These are phyloP conservation scores for Hirsutella thompsonii DNA, from an alignment of 2,329 filamentous ascomycete genomes.

Conservation along the genomic window DNA sequence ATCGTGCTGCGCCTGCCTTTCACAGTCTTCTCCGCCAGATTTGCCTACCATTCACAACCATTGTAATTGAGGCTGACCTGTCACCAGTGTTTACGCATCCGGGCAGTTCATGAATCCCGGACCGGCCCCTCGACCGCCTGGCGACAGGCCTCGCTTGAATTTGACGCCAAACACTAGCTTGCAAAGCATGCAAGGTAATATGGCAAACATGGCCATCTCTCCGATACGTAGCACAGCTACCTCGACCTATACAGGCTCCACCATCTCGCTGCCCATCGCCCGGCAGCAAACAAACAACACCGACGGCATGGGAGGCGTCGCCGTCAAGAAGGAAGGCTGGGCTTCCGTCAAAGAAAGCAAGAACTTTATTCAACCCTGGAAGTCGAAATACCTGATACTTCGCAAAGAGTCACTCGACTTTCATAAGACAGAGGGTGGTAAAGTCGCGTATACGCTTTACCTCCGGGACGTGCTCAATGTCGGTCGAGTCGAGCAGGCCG, in stretches of 20 bases:
- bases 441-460: conserved; percentile 73
- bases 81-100: conserved; percentile 39
- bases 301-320: conserved; percentile 53
- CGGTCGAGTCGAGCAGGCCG: conserved; percentile 78
- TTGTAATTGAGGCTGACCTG: conserved; percentile 2
- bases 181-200: conserved; percentile 62
- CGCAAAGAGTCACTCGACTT: conserved; percentile 91
- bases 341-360: conserved; percentile 84
- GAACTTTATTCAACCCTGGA: conserved; percentile 75
- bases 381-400: conserved; percentile 81
- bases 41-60: no score
- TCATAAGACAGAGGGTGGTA: conserved; percentile 80
- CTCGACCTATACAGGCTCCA: conserved; percentile 57
- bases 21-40: no score
- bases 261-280: conserved; percentile 58
- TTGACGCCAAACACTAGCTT: conserved; percentile 65
- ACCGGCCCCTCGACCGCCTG: conserved; percentile 81
- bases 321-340: conserved; percentile 70
- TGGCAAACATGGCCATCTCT: conserved; percentile 66
- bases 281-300: conserved; percentile 47
- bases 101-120: conserved; percentile 92
- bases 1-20: no score
- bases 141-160: conserved; percentile 68
- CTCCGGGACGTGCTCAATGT: conserved; percentile 84
- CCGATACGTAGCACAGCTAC: conserved; percentile 54